Evolutionary conservation across 1,284 basidiomycete genomes (phyloP).

Genomic region (Apiotrichum laibachii): DNA sequence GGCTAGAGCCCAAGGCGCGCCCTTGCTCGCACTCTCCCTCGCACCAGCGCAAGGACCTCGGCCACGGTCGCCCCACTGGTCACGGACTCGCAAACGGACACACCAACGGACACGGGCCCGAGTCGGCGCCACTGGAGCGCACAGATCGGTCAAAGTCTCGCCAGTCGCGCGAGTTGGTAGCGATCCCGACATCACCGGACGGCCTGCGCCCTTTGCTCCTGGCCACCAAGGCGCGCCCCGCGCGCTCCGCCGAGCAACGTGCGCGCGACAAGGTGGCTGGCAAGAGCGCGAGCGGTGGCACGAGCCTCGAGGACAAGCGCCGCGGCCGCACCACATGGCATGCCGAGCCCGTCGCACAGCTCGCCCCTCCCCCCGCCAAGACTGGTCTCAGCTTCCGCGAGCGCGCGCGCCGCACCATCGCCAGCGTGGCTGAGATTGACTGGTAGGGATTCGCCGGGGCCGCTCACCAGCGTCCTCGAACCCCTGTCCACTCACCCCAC

Average conservation of each 20-base stretch:
- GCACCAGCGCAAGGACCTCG: not conserved
- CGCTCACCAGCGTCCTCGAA: not conserved
- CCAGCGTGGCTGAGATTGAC: conserved; percentile 1
- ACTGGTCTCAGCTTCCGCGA: not conserved
- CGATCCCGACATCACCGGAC: not conserved
- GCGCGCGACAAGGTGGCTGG: not conserved
- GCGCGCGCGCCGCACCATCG: conserved; percentile 2
- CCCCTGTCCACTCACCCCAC: not conserved
- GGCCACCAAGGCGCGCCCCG: conserved; percentile 1
- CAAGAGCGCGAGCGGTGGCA: too few species aligned
- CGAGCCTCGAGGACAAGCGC: not conserved
- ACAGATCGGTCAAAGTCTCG: not conserved
- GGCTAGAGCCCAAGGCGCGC: conserved; percentile 1
- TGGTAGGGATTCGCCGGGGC: not conserved
- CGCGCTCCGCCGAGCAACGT: not conserved
- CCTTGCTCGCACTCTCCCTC: not conserved
- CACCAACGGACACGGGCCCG: not conserved
- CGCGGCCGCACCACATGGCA: not conserved
- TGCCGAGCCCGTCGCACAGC: not conserved
- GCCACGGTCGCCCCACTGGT: too few species aligned
- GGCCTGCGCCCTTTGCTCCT: conserved; percentile 3
- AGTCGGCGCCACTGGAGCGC: not conserved
- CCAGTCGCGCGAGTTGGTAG: too few species aligned
- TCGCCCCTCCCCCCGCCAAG: not conserved
- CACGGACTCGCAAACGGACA: not conserved